These are phyloP conservation scores for Arachis hypogaea DNA, from an alignment of 306 rosid species.

Conservation along the genomic window DNA sequence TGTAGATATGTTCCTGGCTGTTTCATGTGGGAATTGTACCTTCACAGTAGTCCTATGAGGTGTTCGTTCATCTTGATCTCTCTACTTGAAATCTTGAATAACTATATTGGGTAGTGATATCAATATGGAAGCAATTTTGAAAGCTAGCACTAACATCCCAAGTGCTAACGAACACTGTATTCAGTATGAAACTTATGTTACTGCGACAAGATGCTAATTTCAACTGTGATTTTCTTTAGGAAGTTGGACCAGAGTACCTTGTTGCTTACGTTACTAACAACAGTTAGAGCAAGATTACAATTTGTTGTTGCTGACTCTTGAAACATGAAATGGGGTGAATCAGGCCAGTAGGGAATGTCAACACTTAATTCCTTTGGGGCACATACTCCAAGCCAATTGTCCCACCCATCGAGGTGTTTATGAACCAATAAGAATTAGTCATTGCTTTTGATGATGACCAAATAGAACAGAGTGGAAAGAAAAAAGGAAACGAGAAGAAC, in stretches of 20 bases:
- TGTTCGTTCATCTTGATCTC: slow-evolving; percentile 29
- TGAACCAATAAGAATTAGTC: too few species aligned
- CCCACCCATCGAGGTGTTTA: too few species aligned
- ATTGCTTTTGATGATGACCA: too few species aligned
- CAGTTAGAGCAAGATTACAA: neutral
- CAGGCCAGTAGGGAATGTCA: too few species aligned
- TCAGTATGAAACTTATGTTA: neutral
- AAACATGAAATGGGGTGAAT: neutral
- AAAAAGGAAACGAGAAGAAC: too few species aligned
- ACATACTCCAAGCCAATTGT: too few species aligned
- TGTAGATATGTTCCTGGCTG: slow-evolving; percentile 40
- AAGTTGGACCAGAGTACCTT: neutral
- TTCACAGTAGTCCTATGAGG: slow-evolving; percentile 17
- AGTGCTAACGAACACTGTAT: neutral
- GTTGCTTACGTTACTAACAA: neutral
- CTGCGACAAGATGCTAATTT: slow-evolving; percentile 7
- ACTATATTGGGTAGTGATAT: slow-evolving; percentile 10
- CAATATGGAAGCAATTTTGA: slow-evolving; percentile 39
- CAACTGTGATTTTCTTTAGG: neutral
- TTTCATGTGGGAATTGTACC: slow-evolving; percentile 25
- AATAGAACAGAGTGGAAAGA: too few species aligned
- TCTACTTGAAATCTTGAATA: slow-evolving; percentile 1
- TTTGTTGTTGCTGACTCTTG: neutral
- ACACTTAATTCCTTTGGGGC: too few species aligned
- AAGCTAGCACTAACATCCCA: slow-evolving; percentile 17